Evolutionary conservation across 1,139 yeast genomes (phyloP).

Genomic region (Zygotorulaspora mrakii): DNA sequence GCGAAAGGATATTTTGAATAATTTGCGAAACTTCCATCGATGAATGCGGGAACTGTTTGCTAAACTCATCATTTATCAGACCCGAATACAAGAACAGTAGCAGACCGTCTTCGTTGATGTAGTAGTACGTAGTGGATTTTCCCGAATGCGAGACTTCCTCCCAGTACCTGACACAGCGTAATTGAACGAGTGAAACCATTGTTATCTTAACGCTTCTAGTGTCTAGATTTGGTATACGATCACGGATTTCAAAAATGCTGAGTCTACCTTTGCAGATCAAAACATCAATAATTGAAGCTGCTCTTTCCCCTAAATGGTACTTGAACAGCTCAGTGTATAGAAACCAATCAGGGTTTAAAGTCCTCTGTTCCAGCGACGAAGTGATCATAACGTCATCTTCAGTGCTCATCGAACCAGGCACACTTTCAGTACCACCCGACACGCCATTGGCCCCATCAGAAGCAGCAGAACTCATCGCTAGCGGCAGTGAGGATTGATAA

Average conservation of each 20-base stretch:
- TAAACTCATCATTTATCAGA: slow-evolving; percentile 43
- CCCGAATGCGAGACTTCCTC: slow-evolving; percentile 42
- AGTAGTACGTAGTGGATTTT: slow-evolving; percentile 46
- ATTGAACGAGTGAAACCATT: slow-evolving; percentile 61
- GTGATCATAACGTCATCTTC: slow-evolving; percentile 15
- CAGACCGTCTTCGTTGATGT: slow-evolving; percentile 61
- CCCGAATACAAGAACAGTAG: slow-evolving; percentile 70
- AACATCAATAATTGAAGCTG: slow-evolving; percentile 51
- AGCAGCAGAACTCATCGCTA: background rate
- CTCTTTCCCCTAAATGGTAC: slow-evolving; percentile 61
- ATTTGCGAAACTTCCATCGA: slow-evolving; percentile 52
- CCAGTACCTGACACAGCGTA: slow-evolving; percentile 57
- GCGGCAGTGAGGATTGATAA: background rate
- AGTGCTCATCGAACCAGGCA: slow-evolving; percentile 2
- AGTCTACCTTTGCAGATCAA: slow-evolving; percentile 60
- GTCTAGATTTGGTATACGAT: slow-evolving; percentile 42
- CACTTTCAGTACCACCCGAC: slow-evolving; percentile 1
- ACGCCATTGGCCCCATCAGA: background rate
- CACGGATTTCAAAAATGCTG: slow-evolving; percentile 47
- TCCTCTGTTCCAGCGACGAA: slow-evolving; percentile 37
- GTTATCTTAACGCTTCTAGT: slow-evolving; percentile 49
- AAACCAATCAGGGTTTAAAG: slow-evolving; percentile 60
- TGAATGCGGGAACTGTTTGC: slow-evolving; percentile 10
- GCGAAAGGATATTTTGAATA: slow-evolving; percentile 62
- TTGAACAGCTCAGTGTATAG: slow-evolving; percentile 53